Conservation (phyloP, 345 rosid genomes). For the Eucalyptus tenuipes region DNA sequence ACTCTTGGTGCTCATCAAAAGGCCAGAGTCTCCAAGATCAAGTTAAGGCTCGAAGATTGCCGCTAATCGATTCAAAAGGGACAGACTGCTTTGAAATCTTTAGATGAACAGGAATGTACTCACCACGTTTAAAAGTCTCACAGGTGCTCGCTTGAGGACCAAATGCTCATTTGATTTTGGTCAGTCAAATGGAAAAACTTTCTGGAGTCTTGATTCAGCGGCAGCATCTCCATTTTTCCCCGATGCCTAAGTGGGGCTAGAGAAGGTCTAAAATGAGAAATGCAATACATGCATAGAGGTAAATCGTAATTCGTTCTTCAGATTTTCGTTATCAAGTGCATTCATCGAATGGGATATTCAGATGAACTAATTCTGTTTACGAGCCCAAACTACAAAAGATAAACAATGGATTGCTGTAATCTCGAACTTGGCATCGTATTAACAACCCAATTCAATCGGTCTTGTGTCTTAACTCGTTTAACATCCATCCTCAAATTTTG, state of each 20-base stretch:
- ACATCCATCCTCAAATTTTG: not conserved
- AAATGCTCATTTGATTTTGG: too few relatives aligned
- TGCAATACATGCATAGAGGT: not conserved
- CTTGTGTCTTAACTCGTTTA: not conserved
- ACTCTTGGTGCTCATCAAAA: too few relatives aligned
- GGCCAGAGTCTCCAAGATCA: too few relatives aligned
- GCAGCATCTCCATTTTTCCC: not conserved
- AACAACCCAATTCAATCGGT: not conserved
- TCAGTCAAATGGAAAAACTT: too few relatives aligned
- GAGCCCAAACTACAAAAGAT: not conserved
- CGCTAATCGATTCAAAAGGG: too few relatives aligned
- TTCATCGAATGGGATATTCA: not conserved
- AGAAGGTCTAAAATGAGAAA: not conserved
- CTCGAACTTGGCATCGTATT: not conserved
- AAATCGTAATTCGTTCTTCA: not conserved
- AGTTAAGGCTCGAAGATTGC: too few relatives aligned
- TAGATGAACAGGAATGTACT: too few relatives aligned
- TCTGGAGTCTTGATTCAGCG: not conserved
- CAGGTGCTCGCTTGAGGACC: too few relatives aligned
- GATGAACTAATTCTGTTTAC: not conserved
- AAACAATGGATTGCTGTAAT: not conserved
- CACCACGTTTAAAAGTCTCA: too few relatives aligned
- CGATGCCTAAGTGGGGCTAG: not conserved
- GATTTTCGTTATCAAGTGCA: not conserved
- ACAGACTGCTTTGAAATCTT: too few relatives aligned